These are phyloP conservation scores for Pythium brassicae DNA, from an alignment of 352 stramenopile genomes.

Conservation along the genomic window DNA sequence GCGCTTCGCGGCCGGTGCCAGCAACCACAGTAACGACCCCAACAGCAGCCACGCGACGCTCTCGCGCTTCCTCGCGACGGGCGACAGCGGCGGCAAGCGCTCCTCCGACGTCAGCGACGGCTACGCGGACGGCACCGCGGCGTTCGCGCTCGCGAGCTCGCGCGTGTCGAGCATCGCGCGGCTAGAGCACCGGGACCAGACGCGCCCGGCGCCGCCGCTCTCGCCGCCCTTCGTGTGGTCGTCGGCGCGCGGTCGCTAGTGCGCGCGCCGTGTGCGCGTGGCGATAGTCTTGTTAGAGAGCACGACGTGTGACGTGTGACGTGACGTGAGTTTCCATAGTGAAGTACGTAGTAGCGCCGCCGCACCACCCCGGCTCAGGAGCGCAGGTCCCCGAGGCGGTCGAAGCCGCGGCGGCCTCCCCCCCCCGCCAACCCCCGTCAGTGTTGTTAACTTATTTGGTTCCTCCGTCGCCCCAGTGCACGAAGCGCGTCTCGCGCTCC, in stretches of 20 bases:
- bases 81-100: slow-evolving; percentile 16
- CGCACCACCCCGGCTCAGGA: too few species aligned
- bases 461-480: slow-evolving; percentile 24
- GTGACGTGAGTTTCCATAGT: too few species aligned
- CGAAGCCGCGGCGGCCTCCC: too few species aligned
- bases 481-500: slow-evolving; percentile 40
- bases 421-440: too few species aligned
- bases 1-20: background rate
- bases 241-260: slow-evolving; percentile 3
- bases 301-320: too few species aligned
- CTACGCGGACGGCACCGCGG: slow-evolving; percentile 13
- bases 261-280: background rate
- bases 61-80: slow-evolving; percentile 54
- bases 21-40: slow-evolving; percentile 13
- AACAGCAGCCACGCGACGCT: slow-evolving; percentile 23
- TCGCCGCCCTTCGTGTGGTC: slow-evolving; percentile 17
- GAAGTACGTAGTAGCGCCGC: background rate
- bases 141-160: slow-evolving; percentile 15
- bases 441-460: slow-evolving; percentile 38
- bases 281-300: background rate
- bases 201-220: background rate
- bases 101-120: slow-evolving; percentile 18
- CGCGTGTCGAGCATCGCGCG: slow-evolving; percentile 15
- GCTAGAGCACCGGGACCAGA: slow-evolving; percentile 16
- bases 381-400: too few species aligned